Conservation (phyloP, 108 stramenopile genomes). For the Skeletonema marinoi region DNA sequence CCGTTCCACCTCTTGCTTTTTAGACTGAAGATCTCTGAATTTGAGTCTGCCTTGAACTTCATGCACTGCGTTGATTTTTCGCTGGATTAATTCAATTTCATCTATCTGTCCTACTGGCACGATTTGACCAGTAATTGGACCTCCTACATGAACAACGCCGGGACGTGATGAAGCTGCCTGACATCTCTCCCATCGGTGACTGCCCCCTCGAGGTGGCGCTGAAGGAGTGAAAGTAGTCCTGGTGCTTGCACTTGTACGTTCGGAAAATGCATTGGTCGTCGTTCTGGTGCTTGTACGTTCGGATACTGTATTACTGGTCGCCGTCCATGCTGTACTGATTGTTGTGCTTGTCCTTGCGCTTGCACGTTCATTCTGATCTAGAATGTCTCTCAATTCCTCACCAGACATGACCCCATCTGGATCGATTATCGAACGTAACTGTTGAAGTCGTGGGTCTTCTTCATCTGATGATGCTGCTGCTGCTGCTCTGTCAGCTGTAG, state of each 20-base stretch:
- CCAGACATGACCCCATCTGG: background rate
- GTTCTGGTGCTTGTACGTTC: conserved; percentile 1
- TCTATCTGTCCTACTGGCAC: conserved; percentile 1
- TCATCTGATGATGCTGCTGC: background rate
- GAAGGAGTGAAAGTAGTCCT: background rate
- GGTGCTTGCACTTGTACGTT: background rate
- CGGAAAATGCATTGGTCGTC: background rate
- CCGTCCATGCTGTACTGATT: too few species aligned
- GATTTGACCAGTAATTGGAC: background rate
- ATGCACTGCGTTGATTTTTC: conserved; percentile 18
- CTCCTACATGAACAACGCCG: background rate
- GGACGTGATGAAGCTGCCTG: too few species aligned
- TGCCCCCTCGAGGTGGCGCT: too few species aligned
- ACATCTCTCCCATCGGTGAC: too few species aligned
- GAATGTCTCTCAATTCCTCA: conserved; percentile 10
- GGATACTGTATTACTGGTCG: too few species aligned
- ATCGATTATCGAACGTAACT: conserved; percentile 4
- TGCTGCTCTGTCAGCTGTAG: background rate
- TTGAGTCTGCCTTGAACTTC: conserved; percentile 12
- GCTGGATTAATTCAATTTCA: conserved; percentile 6
- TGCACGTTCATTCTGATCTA: conserved; percentile 12
- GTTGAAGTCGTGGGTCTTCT: conserved; percentile 4
- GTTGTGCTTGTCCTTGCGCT: background rate
- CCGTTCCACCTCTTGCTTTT: conserved; percentile 14
- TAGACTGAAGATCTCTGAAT: background rate